Conservation (phyloP, 768 basidiomycete species). For the Trametes coccinea region DNA sequence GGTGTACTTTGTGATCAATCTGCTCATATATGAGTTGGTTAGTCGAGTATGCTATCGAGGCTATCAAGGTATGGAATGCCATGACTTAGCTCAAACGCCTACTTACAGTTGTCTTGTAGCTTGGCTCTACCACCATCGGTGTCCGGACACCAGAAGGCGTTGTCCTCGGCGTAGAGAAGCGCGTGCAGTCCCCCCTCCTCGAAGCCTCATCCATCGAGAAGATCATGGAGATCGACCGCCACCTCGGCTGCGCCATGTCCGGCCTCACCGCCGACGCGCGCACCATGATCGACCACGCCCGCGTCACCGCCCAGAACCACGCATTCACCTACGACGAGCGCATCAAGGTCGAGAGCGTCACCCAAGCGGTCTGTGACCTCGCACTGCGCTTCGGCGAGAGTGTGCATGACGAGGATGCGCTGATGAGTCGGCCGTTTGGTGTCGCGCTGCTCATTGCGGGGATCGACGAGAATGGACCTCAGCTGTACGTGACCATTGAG, state of each 20-base stretch:
- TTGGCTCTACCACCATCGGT: conserved; percentile 97
- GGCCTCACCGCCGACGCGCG: conserved; percentile 96
- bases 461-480: conserved; percentile 92
- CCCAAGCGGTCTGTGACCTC: conserved; percentile 97
- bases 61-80: conserved; percentile 74
- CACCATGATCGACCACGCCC: conserved; percentile 99
- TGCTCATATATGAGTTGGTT: conserved; percentile 1
- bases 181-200: conserved; percentile 93
- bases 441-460: conserved; percentile 98
- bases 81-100: too few relatives aligned
- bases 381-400: conserved; percentile 98
- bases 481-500: conserved; percentile 64
- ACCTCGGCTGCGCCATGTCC: conserved; percentile 98
- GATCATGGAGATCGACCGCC: conserved; percentile 98
- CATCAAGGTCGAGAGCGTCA: conserved; percentile 97
- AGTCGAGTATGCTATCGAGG: conserved; percentile 99
- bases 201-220: conserved; percentile 97
- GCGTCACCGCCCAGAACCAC: conserved; percentile 95
- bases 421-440: conserved; percentile 99
- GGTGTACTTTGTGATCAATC: conserved; percentile 6
- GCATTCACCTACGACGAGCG: conserved; percentile 94
- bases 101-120: conserved; percentile 44
- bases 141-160: conserved; percentile 89
- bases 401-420: conserved; percentile 97
- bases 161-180: conserved; percentile 96